These are phyloP conservation scores for Epicoccum sorghinum DNA, from an alignment of 2,329 filamentous ascomycete species.

Conservation along the genomic window DNA sequence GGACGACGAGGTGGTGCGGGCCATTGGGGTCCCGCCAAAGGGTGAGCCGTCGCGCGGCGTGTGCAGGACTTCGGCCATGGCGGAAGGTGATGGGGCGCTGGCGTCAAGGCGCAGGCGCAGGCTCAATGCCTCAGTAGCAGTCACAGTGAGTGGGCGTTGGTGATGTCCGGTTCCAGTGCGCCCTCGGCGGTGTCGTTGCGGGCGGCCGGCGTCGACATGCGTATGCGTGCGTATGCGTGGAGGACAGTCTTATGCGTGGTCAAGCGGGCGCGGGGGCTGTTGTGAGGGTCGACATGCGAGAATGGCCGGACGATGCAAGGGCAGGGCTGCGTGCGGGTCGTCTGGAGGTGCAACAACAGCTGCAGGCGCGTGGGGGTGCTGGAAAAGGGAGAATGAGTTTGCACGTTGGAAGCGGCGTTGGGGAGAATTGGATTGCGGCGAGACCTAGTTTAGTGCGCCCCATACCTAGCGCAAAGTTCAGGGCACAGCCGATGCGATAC, in stretches of 20 bases:
- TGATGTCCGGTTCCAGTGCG: slow-evolving; percentile 30
- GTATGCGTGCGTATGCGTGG: slow-evolving; percentile 23
- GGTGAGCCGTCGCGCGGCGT: slow-evolving; percentile 32
- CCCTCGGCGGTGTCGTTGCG: slow-evolving; percentile 31
- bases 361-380: slow-evolving; percentile 10
- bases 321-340: slow-evolving; percentile 8
- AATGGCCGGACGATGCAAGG: slow-evolving; percentile 13
- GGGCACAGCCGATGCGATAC: slow-evolving; percentile 9
- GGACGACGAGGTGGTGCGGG: slow-evolving; percentile 52
- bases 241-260: slow-evolving; percentile 10
- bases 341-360: neutral
- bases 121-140: slow-evolving; percentile 31
- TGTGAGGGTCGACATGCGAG: slow-evolving; percentile 19
- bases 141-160: slow-evolving; percentile 24
- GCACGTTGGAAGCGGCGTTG: slow-evolving; percentile 15
- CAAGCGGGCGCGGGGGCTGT: slow-evolving; percentile 17
- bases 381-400: slow-evolving; percentile 17
- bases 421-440: slow-evolving; percentile 13
- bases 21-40: slow-evolving; percentile 44
- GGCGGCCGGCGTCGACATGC: slow-evolving; percentile 41
- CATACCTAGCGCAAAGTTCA: slow-evolving; percentile 1
- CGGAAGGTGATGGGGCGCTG: slow-evolving; percentile 10
- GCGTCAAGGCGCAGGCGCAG: slow-evolving; percentile 18
- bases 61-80: slow-evolving; percentile 50
- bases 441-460: slow-evolving; percentile 11